Evolutionary conservation across 306 rosid species (phyloP), one percentile per base, ranked within the genome.

Genomic region (Ceratonia siliqua): DNA sequence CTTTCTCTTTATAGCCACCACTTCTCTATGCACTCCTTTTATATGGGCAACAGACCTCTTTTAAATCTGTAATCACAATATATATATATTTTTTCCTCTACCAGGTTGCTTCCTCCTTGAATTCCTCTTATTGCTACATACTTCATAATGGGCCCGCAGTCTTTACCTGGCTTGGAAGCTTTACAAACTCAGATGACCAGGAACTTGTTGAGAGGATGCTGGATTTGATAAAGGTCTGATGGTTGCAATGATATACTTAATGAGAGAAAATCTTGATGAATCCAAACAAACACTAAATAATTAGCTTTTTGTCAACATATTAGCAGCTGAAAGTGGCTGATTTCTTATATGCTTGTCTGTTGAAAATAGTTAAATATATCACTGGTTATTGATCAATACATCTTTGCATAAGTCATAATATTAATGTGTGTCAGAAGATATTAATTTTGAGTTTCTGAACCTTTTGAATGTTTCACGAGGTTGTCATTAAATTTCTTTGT

Each of bases 51-150:
- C 68, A 72, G 41, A 75, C 66, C 65, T 28, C 25, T 46, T 52
- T 28, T 63, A 17, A 53, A 69, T 70, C 48, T 32, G 39, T 66
- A 42, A 71, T 58, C 58, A 56, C 54, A 36, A 54, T 27, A 63
- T 65, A 74, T 33, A 62, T 36, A n/a, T 22, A 56, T 62, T 43
- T 77, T 48, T 59, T 75, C 62, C 73, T 63, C 53, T 20, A 57
- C 67, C 85, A 95, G 99, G 93, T 78, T 70, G 86, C 98, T 48
- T 90, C 96, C 28, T 92, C 99, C 82, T 90, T 95, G 93, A 95
- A 92, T 85, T 95, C 99, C 42, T 82, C 93, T 15, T 86, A 95
- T 83, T 92, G 92, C 82, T 85, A 86, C 86, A 87, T 95, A 83
- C 80, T 95, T 77, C 97, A 95, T 70, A 79, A 78, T 54, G 95